Base-by-base conservation (phyloP, 2,329 filamentous ascomycete genomes). In the Fusarium sterilihyphosum region DNA sequence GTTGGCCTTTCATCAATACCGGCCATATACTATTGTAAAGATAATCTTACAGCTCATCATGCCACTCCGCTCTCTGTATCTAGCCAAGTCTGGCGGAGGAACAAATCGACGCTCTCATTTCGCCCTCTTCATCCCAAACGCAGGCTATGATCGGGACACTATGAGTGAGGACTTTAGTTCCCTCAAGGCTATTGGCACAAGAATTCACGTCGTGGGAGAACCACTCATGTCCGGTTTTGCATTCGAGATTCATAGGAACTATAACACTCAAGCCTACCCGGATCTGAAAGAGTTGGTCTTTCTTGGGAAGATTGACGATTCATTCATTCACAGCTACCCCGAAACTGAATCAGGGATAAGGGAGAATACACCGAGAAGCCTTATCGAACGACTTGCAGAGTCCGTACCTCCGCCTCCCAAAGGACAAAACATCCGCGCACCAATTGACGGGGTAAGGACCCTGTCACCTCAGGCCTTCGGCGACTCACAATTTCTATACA, bases 61-160 rank as follows among this genome's bases (percentile, higher is more conserved):
- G 41, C 4, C n/a, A 14, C 0, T 0, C 0, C 56, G 31, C 20
- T 59, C 41, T 0, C 8, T 59, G 0, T 50, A 59, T 49, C 56
- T 59, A 1, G 41, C 56, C 8, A 59, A 49, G 14, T 59, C 41
- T 0, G 31, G 56, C 0, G 56, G 41, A 20, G 24, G 41, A 0
- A 2, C 16, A 0, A 29, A 29, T 2, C 56, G 20, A 29, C 56
- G 56, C 3, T 22, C 56, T 14, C 56, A 59, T 12, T 49, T 59
- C 31, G 41, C 56, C 2, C 31, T 59, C 20, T 59, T 49, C 6
- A 29, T 59, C 10, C 56, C 56, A 2, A 49, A 37, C 20, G 18
- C n/a, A 4, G 41, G 8, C 6, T n/a, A 22, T 13, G 56, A 49
- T 18, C 31, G 56, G 1, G 18, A 49, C 2, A 59, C 24, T 16